Evolutionary conservation across 371 early-diverging fungal genomes (phyloP).

Genomic region (Mucor indicus): DNA sequence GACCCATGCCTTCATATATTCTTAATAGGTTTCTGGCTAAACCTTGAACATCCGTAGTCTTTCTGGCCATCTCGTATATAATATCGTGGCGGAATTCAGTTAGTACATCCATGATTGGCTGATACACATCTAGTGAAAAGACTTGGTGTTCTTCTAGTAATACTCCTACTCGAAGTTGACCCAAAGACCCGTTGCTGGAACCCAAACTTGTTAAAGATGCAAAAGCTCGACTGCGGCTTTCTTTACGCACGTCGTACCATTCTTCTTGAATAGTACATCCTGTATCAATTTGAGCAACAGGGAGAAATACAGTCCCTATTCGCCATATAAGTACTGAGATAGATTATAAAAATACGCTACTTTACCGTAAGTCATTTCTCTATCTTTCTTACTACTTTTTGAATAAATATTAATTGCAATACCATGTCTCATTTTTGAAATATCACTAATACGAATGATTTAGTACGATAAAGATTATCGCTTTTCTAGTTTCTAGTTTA

Average conservation of each 20-base stretch:
- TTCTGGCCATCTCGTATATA: constrained; percentile 44
- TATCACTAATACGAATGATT: constrained; percentile 33
- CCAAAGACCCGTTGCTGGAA: constrained; percentile 25
- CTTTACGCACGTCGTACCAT: constrained; percentile 51
- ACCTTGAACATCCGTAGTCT: constrained; percentile 50
- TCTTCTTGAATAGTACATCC: constrained; percentile 31
- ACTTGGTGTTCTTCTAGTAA: constrained; percentile 60
- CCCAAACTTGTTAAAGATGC: constrained; percentile 32
- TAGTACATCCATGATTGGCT: constrained; percentile 25
- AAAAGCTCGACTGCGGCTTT: constrained; percentile 25
- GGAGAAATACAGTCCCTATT: constrained; percentile 25
- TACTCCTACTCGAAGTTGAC: constrained; percentile 56
- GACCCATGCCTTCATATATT: constrained; percentile 48
- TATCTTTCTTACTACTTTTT: constrained; percentile 36
- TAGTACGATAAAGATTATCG: no score
- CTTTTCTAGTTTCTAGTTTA: no score
- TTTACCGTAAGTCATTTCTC: constrained; percentile 20
- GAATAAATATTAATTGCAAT: constrained; percentile 43
- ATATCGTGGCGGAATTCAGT: constrained; percentile 47
- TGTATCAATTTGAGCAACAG: constrained; percentile 18
- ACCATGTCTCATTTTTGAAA: constrained; percentile 39
- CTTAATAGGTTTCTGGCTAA: constrained; percentile 54
- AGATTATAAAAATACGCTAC: neutral
- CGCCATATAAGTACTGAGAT: neutral
- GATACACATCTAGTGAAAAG: constrained; percentile 24